Evolutionary conservation across 768 basidiomycete species (phyloP), one percentile per base, ranked within the genome.

Genomic region (Trametes maxima): DNA sequence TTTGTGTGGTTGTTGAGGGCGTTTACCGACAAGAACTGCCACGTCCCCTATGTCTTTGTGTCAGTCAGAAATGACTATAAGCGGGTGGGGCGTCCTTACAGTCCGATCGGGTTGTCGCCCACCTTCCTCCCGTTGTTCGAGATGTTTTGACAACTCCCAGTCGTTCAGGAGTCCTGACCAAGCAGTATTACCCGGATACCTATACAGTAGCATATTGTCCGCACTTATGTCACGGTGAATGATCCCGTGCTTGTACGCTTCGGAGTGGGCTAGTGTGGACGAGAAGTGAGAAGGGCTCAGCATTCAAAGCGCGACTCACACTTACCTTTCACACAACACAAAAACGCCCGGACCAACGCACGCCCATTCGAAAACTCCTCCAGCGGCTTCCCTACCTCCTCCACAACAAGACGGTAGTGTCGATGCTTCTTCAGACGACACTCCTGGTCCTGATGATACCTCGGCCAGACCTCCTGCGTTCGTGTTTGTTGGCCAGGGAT

Each of bases 161-260:
- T 61, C 60, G 8, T 48, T 54, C 5, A 61, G 54, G 11, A 46
- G 19, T 5, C 45, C 45, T 22, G 1, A 1, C 45, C 19, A 46
- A 12, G 2, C 21, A 7, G 5, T 5, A 22, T 5, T 3, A 5
- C 11, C 11, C n/a, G 33, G 48, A 11, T 37, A 8, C 0, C 19
- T n/a, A 4, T 43, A 44, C 2, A 63, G 57, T 19, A 63, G 28
- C 1, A 63, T 51, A 21, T 63, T 63, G 2, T 52, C 62, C 2
- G 51, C 57, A 19, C 62, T 63, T 37, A 63, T 54, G 21, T 63
- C 62, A 2, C 62, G 52, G 19, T 63, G 62, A 5, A 63, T 22
- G 17, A 63, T 19, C 13, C 62, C 57, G 5, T 19, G 22, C 2
- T 35, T 11, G 44, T 42, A 63, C 1, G 57, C 56, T 21, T 44